A percentile compares a stretch with the other conserved stretches of the same genome.
phyloP scores from a whole-genome alignment of 1,284 basidiomycete species.

The Megacollybia platyphylla region DNA sequence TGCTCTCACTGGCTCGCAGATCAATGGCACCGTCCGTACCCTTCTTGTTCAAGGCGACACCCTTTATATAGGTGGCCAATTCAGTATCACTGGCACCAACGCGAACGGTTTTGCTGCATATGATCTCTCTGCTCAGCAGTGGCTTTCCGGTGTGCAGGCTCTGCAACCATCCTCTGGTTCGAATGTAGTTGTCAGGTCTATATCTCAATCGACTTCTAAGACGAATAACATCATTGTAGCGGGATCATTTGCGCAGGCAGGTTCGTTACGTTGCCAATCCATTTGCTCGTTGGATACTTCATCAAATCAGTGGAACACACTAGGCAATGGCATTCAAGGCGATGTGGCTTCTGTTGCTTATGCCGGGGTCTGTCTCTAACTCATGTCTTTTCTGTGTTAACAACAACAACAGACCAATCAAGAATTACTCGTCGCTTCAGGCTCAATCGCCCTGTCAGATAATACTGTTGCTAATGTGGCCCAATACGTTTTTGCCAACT shows the following conservation, averaged over 20 bases:
- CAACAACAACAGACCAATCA: conserved; percentile 34
- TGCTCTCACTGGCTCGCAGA: conserved; percentile 44
- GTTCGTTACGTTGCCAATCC: conserved; percentile 62
- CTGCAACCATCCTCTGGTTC: conserved; percentile 43
- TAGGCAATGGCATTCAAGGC: conserved; percentile 78
- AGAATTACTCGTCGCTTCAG: conserved; percentile 57
- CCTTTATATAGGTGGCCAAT: conserved; percentile 76
- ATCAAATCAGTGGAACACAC: conserved; percentile 64
- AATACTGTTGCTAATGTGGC: conserved; percentile 56
- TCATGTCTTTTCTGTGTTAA: neutral
- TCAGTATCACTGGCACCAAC: conserved; percentile 41
- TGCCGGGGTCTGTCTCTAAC: conserved; percentile 44
- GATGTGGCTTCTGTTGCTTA: conserved; percentile 72
- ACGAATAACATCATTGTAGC: conserved; percentile 67
- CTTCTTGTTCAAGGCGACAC: conserved; percentile 55
- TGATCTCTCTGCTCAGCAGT: conserved; percentile 49
- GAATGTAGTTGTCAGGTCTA: conserved; percentile 60
- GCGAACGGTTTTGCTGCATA: conserved; percentile 67
- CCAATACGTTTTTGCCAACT: conserved; percentile 55
- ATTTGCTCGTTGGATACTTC: conserved; percentile 71
- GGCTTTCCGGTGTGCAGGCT: conserved; percentile 46
- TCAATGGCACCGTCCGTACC: conserved; percentile 63
- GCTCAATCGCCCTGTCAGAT: conserved; percentile 58
- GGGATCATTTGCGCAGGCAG: conserved; percentile 77
- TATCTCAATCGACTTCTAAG: conserved; percentile 53